Conservation (phyloP, 345 rosid genomes). For the Salix udensis region DNA sequence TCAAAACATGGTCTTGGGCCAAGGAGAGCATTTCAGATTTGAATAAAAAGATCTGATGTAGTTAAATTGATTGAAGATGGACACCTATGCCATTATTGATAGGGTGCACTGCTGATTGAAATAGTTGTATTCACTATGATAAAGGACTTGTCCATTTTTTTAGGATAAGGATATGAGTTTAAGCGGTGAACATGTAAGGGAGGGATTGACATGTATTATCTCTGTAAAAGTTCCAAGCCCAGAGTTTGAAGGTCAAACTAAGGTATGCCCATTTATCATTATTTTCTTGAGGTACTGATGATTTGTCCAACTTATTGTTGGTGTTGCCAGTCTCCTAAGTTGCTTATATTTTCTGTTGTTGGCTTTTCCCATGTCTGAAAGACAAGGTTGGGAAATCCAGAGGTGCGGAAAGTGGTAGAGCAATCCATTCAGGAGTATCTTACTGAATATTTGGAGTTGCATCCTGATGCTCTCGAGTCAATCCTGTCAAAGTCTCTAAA, state of each 20-base stretch:
- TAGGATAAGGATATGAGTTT: constrained; percentile 91
- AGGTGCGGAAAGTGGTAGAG: constrained; percentile 89
- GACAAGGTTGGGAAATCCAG: constrained; percentile 99
- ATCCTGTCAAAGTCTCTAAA: constrained; percentile 85
- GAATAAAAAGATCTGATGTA: neutral
- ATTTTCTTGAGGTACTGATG: constrained; percentile 3
- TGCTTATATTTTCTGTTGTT: constrained; percentile 10
- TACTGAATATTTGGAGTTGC: constrained; percentile 90
- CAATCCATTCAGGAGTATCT: constrained; percentile 94
- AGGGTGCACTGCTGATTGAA: neutral
- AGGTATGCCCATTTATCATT: constrained; percentile 45
- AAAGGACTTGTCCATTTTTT: constrained; percentile 13
- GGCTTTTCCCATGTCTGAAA: constrained; percentile 26
- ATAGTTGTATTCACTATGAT: constrained; percentile 8
- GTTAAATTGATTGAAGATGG: neutral
- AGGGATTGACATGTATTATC: constrained; percentile 88
- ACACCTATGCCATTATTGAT: neutral
- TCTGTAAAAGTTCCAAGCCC: constrained; percentile 98
- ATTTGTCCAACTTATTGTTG: neutral
- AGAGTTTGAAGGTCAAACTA: constrained; percentile 99
- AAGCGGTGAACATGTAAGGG: constrained; percentile 96
- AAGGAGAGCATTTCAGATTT: neutral
- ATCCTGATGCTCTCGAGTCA: constrained; percentile 90
- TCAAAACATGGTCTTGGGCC: neutral
- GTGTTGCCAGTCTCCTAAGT: constrained; percentile 3